Percentiles rank a stretch among this genome's conserved stretches.
These are phyloP conservation scores for Nicotiana obtusifolia DNA, from an alignment of 257 asterid genomes.

Conservation along the genomic window DNA sequence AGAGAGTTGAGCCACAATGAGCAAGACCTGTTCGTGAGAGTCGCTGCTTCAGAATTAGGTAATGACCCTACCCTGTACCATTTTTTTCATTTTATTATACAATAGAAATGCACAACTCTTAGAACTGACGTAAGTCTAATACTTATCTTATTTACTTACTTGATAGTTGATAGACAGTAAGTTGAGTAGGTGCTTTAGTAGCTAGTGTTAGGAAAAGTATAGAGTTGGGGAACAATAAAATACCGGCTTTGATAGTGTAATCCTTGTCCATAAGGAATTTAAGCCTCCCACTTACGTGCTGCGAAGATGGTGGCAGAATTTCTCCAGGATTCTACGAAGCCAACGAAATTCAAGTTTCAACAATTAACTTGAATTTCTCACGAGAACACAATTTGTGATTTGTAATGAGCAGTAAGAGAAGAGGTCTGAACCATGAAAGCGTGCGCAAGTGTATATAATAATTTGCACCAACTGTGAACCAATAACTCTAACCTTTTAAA, in stretches of 20 bases:
- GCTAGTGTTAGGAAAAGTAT: not conserved
- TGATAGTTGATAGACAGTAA: not conserved
- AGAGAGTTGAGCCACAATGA: slow-evolving; percentile 8
- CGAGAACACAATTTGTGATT: no score
- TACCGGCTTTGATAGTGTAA: not conserved
- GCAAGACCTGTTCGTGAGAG: slow-evolving; percentile 9
- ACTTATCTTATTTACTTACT: not conserved
- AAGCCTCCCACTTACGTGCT: no score
- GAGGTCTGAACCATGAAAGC: no score
- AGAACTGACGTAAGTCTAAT: no score
- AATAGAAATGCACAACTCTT: not conserved
- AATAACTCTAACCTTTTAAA: not conserved
- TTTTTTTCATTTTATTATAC: not conserved
- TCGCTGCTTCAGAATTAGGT: slow-evolving; percentile 18
- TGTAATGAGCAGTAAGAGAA: no score
- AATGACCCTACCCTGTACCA: not conserved
- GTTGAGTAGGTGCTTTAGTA: not conserved
- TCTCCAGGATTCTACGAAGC: no score
- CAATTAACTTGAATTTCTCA: no score
- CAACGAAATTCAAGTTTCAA: no score
- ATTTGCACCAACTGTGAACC: no score
- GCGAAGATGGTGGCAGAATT: no score
- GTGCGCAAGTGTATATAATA: no score
- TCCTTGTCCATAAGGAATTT: no score
- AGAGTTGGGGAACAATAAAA: not conserved